Evolutionary conservation across 2,329 filamentous ascomycete species (phyloP), one percentile per base, ranked within the genome.

Genomic region (Periglandula ipomoeae): DNA sequence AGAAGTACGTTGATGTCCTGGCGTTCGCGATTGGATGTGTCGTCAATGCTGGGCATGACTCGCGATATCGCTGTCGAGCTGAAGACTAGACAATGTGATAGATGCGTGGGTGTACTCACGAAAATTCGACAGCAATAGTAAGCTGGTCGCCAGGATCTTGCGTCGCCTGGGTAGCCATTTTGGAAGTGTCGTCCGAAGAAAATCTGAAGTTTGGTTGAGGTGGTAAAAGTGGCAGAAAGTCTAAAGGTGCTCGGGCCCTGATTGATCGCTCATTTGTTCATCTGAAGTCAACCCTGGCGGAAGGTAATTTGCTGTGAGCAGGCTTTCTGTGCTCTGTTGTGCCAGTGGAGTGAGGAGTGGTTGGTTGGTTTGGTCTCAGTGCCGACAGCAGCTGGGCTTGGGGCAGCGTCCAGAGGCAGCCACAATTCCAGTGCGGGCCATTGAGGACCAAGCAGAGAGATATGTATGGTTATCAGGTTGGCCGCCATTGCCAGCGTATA

Each of bases 101-200:
- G 39, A 46, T 44, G 5, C 19, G 7, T 8, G 26, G 2, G 13
- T 19, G 41, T 32, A 66, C 71, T 62, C 62, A 73, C 71, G 70
- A 75, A 60, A 93, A 91, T 64, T 93, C 87, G 24, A 93, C 80
- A 5, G 77, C 78, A 55, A 91, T 74, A 20, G 75, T 63, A 44
- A 87, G 68, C 9, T 63, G 64, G 30, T 63, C 55, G 47, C 38
- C 26, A 42, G 48, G 8, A 22, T 26, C 23, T 40, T 39, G 30
- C 26, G 24, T 37, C 26, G 44, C 26, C 27, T 24, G 15, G 6
- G 43, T 7, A 8, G 50, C 30, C 46, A 49, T 49, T 26, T 9
- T 42, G 10, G 23, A 22, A 32, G 6, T 22, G 8, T 26, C 27
- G n/a, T 10, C 5, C 5, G 48, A 6, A 13, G 11, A 23, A 22